Evolutionary conservation across 2,329 filamentous ascomycete genomes (phyloP), one percentile per base, ranked within the genome.

Genomic region (Xylaria sp.): DNA sequence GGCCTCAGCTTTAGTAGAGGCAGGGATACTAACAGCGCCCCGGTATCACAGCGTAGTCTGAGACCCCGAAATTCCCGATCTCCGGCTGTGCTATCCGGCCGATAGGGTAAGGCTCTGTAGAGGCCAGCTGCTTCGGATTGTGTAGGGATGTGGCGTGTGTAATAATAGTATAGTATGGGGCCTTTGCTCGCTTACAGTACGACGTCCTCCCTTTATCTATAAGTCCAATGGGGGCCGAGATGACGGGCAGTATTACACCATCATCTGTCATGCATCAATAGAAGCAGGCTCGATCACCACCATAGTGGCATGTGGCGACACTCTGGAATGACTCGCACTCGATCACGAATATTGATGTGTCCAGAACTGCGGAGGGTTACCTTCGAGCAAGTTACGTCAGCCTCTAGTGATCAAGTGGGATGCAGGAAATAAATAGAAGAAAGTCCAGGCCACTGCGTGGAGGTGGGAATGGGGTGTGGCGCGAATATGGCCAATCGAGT

Each of bases 221-320:
- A 29, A 49, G 62, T 39, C 39, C 29, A 49, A 56, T 65, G 53
- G 51, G 42, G 47, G 65, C 51, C 57, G 38, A 50, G 44, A 58
- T 10, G 49, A 62, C 36, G 50, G 42, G 27, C 20, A 51, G 29
- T 50, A 60, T 66, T 66, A 63, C 63, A 61, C 59, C 39, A 58
- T 63, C 39, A 66, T 66, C 63, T 61, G 66, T 68, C 68, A 65
- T 68, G 68, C 68, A 68, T 61, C 61, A 68, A 68, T 66, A 64
- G 54, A 64, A 49, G 55, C 33, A 65, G 49, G 58, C 58, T 50
- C 17, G 38, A 50, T 39, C 54, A 64, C 57, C 47, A 61, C 22
- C 39, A 57, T 6, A 38, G 50, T 57, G 39, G 51, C 38, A 55
- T 55, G 53, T 60, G 44, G 57, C 22, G 39, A 59, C 17, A 31